These are phyloP conservation scores for Cladosporium sphaerospermum DNA, from an alignment of 2,329 filamentous ascomycete species.

Conservation along the genomic window DNA sequence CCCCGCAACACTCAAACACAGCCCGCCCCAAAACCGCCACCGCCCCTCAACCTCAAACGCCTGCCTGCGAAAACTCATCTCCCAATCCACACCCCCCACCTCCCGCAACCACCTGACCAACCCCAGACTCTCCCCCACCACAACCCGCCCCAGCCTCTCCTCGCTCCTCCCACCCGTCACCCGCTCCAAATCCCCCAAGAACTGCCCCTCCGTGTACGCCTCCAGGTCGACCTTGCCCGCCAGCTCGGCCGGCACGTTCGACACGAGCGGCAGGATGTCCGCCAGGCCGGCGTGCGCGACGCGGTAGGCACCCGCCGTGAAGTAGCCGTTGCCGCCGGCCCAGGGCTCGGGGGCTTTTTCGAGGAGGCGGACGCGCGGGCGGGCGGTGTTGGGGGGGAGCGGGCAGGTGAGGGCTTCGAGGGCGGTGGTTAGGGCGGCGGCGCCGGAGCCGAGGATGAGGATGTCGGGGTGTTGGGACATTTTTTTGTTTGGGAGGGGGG, in stretches of 20 bases:
- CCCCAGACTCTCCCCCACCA: conserved; percentile 38
- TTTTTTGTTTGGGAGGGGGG: neutral
- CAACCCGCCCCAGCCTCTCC: conserved; percentile 39
- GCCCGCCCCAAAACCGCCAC: conserved; percentile 61
- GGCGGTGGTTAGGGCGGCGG: conserved; percentile 58
- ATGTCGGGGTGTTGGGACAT: conserved; percentile 26
- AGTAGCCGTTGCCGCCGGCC: conserved; percentile 59
- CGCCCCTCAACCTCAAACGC: conserved; percentile 57
- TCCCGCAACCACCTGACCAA: conserved; percentile 26
- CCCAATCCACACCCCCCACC: conserved; percentile 23
- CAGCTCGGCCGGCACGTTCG: conserved; percentile 47
- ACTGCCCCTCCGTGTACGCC: conserved; percentile 51
- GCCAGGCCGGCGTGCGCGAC: conserved; percentile 49
- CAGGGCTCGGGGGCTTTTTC: conserved; percentile 55
- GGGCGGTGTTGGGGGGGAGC: neutral
- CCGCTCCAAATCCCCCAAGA: conserved; percentile 50
- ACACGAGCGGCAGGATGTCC: conserved; percentile 56
- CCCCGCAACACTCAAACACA: conserved; percentile 53
- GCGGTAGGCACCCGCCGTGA: conserved; percentile 60
- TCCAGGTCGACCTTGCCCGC: conserved; percentile 51
- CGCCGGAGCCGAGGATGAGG: conserved; percentile 57
- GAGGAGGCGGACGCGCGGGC: conserved; percentile 45
- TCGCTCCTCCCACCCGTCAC: conserved; percentile 53
- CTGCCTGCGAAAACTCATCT: conserved; percentile 59
- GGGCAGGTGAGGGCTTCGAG: conserved; percentile 43